A percentile compares a stretch with the other conserved stretches of the same genome.
These are phyloP conservation scores for Hevea brasiliensis DNA, from an alignment of 345 rosid genomes.

Conservation along the genomic window DNA sequence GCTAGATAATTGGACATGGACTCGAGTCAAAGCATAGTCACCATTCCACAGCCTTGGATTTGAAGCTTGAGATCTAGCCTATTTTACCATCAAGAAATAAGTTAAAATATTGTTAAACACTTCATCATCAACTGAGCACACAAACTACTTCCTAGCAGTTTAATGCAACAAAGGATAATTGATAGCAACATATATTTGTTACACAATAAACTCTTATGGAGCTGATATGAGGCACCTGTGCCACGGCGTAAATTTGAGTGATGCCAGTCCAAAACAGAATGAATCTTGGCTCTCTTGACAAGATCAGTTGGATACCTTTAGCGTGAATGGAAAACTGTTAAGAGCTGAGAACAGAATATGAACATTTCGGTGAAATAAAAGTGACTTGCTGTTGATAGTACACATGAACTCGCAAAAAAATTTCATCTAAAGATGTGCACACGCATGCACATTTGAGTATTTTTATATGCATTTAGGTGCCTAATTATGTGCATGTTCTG, in stretches of 20 bases:
- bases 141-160: not conserved
- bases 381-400: not conserved
- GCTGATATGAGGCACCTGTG: slow-evolving; percentile 43
- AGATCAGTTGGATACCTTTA: slow-evolving; percentile 85
- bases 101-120: not conserved
- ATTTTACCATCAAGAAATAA: not conserved
- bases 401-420: not conserved
- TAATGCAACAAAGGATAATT: not conserved
- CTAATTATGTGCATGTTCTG: not conserved
- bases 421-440: not conserved
- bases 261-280: slow-evolving; percentile 87
- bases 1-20: not conserved
- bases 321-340: not conserved
- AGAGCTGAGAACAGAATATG: slow-evolving; percentile 6
- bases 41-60: not conserved
- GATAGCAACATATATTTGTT: too few relatives aligned
- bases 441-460: not conserved
- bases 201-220: not conserved
- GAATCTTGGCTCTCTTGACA: slow-evolving; percentile 69
- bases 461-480: not conserved
- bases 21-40: slow-evolving; percentile 1
- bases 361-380: not conserved
- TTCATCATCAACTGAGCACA: not conserved
- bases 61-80: not conserved
- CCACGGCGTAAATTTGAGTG: slow-evolving; percentile 73